phyloP scores from a whole-genome alignment of 1,284 basidiomycete species.

The Coniferiporia sulphurascens region DNA sequence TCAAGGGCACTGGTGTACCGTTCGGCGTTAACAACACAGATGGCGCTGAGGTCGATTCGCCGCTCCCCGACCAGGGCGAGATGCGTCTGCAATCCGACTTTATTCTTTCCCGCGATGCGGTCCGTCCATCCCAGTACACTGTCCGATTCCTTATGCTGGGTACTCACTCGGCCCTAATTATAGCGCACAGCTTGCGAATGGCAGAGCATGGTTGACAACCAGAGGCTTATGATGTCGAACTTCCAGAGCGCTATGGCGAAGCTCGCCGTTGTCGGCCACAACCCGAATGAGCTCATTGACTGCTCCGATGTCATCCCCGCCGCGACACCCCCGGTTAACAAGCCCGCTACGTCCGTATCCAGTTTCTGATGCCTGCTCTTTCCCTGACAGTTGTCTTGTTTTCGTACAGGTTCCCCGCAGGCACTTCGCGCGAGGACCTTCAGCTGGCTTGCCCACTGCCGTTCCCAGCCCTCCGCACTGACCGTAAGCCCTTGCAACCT shows the following conservation, averaged over 20 bases:
- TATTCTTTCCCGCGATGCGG: conserved; percentile 26
- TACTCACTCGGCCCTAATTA: neutral
- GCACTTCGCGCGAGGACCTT: conserved; percentile 12
- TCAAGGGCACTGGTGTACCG: conserved; percentile 19
- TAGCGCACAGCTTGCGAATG: conserved; percentile 23
- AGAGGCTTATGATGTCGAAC: conserved; percentile 25
- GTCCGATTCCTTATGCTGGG: conserved; percentile 25
- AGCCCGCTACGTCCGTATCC: conserved; percentile 13
- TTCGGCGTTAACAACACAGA: conserved; percentile 15
- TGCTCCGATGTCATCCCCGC: conserved; percentile 19
- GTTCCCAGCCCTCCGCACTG: conserved; percentile 16
- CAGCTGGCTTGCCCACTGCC: conserved; percentile 16
- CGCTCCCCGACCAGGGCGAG: conserved; percentile 23
- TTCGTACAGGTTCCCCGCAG: conserved; percentile 17
- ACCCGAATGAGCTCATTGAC: conserved; percentile 19
- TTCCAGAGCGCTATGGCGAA: conserved; percentile 31
- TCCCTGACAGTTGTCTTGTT: neutral
- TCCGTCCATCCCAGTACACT: conserved; percentile 24
- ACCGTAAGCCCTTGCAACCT: neutral
- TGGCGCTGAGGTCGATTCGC: conserved; percentile 23
- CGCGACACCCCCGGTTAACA: neutral
- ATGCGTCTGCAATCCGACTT: conserved; percentile 28
- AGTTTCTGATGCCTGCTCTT: too few species aligned
- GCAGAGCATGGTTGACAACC: conserved; percentile 26
- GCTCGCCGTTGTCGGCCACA: conserved; percentile 30